These are phyloP conservation scores for Colletotrichum tanaceti DNA, from an alignment of 2,329 filamentous ascomycete genomes.

Conservation along the genomic window DNA sequence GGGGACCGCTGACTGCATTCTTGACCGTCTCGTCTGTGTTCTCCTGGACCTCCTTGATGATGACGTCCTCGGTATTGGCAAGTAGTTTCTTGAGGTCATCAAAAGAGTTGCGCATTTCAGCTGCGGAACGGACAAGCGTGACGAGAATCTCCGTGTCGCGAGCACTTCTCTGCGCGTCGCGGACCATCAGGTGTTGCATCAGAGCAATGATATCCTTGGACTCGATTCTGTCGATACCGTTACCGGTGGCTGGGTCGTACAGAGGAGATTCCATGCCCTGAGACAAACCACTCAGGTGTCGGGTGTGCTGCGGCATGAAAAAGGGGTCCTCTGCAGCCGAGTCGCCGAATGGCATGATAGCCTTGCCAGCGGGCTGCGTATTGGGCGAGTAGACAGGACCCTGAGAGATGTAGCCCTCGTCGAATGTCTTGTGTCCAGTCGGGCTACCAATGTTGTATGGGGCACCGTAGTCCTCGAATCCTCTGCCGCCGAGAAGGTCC, in stretches of 20 bases:
- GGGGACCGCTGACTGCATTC: conserved; percentile 84
- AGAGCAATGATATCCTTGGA: conserved; percentile 96
- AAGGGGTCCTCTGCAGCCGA: conserved; percentile 74
- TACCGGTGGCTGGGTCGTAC: conserved; percentile 89
- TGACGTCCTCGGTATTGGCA: conserved; percentile 87
- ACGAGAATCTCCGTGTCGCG: conserved; percentile 96
- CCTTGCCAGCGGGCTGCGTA: conserved; percentile 66
- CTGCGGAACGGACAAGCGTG: conserved; percentile 90
- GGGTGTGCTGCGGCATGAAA: conserved; percentile 66
- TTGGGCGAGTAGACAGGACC: conserved; percentile 68
- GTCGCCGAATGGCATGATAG: conserved; percentile 52
- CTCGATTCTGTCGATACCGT: conserved; percentile 89
- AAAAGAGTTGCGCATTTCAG: conserved; percentile 97
- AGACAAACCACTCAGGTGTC: conserved; percentile 88
- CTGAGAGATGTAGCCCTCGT: conserved; percentile 93
- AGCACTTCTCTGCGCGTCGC: conserved; percentile 95
- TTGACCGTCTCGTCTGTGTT: conserved; percentile 88
- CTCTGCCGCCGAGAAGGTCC: conserved; percentile 58
- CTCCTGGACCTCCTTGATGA: conserved; percentile 87
- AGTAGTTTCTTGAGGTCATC: conserved; percentile 95
- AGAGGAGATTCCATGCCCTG: conserved; percentile 91
- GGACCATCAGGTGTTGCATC: conserved; percentile 98
- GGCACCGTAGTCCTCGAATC: conserved; percentile 55
- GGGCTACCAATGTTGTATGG: conserved; percentile 67
- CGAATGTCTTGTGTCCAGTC: conserved; percentile 69